phyloP scores from a whole-genome alignment of 495 filamentous ascomycete species.

The Hypoxylon crocopeplum region DNA sequence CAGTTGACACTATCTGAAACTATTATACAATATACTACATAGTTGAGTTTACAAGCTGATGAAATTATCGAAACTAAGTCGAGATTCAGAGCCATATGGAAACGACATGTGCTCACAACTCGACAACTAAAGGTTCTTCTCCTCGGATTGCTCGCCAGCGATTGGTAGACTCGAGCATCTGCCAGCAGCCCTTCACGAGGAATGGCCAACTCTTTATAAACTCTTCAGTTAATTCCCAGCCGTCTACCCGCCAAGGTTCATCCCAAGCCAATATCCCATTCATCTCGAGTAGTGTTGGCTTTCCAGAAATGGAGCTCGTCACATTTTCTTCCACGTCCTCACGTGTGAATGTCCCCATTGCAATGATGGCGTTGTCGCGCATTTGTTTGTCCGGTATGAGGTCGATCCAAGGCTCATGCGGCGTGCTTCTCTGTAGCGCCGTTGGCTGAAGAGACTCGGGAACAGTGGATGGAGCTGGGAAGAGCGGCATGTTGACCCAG shows the following conservation, averaged over 20 bases:
- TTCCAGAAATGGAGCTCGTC: constrained; percentile 13
- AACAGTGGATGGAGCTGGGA: constrained; percentile 24
- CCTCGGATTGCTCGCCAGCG: constrained; percentile 49
- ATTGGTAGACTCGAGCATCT: constrained; percentile 51
- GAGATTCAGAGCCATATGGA: too few species aligned
- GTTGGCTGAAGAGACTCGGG: constrained; percentile 58
- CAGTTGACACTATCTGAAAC: too few species aligned
- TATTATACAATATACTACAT: too few species aligned
- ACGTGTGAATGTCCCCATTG: constrained; percentile 51
- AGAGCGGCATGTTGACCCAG: constrained; percentile 25
- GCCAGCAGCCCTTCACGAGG: constrained; percentile 47
- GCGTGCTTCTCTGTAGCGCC: constrained; percentile 45
- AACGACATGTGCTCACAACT: constrained; percentile 4
- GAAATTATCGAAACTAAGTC: too few species aligned
- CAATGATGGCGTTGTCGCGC: constrained; percentile 58
- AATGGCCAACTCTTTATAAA: constrained; percentile 54
- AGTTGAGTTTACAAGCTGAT: too few species aligned
- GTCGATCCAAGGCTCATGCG: constrained; percentile 62
- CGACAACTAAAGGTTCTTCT: constrained; percentile 35
- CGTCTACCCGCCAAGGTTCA: constrained; percentile 46
- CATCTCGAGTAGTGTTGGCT: constrained; percentile 8
- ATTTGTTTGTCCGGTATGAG: constrained; percentile 58
- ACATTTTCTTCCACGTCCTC: constrained; percentile 54
- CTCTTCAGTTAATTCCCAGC: constrained; percentile 54
- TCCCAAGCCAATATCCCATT: constrained; percentile 54